Conservation (phyloP, 164 flowering plant genomes). For the Nelumbo lutea region DNA sequence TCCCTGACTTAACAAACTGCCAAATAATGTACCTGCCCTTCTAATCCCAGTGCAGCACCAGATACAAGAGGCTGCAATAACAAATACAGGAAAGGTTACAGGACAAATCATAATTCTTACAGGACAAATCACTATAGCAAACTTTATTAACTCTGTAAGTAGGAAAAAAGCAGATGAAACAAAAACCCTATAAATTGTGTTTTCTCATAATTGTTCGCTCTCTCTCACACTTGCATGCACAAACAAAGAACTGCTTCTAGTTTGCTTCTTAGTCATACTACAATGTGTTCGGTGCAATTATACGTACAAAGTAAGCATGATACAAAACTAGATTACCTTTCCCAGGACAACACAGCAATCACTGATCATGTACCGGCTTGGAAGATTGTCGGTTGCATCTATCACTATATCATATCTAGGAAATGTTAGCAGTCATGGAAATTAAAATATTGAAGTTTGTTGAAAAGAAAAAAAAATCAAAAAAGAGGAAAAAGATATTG, state of each 20-base stretch:
- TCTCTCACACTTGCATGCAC: neutral
- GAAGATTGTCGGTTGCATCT: constrained; percentile 95
- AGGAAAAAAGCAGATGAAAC: neutral
- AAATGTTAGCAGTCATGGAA: constrained; percentile 30
- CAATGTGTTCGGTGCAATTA: neutral
- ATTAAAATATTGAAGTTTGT: constrained; percentile 6
- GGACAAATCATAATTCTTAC: no score
- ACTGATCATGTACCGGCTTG: constrained; percentile 88
- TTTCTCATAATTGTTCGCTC: no score
- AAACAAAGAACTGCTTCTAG: neutral
- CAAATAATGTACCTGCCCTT: constrained; percentile 75
- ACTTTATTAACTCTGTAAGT: neutral
- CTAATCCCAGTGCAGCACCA: constrained; percentile 96
- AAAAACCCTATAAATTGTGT: no score
- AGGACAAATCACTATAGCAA: neutral
- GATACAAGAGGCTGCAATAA: constrained; percentile 89
- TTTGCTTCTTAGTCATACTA: neutral
- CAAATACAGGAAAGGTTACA: constrained; percentile 6
- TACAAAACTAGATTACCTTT: constrained; percentile 44
- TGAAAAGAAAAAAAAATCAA: neutral
- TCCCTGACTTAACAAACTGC: neutral
- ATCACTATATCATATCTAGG: constrained; percentile 78
- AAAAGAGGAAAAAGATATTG: neutral
- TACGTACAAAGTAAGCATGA: neutral
- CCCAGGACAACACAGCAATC: constrained; percentile 92